Evolutionary conservation across 2,329 filamentous ascomycete species (phyloP).

Genomic region (Thyridium curvatum): DNA sequence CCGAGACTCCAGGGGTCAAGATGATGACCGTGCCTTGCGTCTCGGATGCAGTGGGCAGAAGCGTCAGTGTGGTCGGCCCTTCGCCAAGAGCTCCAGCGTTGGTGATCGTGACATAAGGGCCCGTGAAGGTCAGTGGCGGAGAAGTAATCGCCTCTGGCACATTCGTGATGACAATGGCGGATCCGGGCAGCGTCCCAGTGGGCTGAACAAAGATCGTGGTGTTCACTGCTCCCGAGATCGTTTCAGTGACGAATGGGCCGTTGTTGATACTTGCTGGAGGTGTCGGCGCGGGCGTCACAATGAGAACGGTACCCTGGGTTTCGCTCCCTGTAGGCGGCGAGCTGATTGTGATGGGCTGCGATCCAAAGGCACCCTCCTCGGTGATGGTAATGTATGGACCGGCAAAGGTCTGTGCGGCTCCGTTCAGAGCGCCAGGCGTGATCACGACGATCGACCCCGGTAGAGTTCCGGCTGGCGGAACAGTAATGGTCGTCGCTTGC

Average conservation of each 20-base stretch:
- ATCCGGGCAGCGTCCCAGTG: too few species aligned
- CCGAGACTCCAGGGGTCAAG: constrained; percentile 2
- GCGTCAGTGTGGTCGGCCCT: neutral
- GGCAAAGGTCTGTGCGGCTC: neutral
- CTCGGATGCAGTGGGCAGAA: constrained; percentile 39
- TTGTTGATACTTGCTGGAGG: too few species aligned
- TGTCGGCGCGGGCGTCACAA: neutral
- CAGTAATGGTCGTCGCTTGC: too few species aligned
- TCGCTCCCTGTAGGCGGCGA: neutral
- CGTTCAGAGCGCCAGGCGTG: too few species aligned
- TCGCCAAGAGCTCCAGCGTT: constrained; percentile 1
- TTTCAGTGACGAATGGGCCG: too few species aligned
- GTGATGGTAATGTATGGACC: constrained; percentile 3
- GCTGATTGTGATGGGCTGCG: neutral
- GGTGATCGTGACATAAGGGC: constrained; percentile 5
- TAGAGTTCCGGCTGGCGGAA: too few species aligned
- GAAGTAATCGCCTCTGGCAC: too few species aligned
- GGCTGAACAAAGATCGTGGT: too few species aligned
- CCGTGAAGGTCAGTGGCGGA: constrained; percentile 1
- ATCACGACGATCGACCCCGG: too few species aligned
- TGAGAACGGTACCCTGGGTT: constrained; percentile 2
- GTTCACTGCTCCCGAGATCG: too few species aligned
- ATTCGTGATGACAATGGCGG: too few species aligned
- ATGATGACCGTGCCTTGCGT: constrained; percentile 26
- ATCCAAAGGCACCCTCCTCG: neutral